Conservation (phyloP, 2,329 filamentous ascomycete genomes). For the Davidsoniella eucalypti region DNA sequence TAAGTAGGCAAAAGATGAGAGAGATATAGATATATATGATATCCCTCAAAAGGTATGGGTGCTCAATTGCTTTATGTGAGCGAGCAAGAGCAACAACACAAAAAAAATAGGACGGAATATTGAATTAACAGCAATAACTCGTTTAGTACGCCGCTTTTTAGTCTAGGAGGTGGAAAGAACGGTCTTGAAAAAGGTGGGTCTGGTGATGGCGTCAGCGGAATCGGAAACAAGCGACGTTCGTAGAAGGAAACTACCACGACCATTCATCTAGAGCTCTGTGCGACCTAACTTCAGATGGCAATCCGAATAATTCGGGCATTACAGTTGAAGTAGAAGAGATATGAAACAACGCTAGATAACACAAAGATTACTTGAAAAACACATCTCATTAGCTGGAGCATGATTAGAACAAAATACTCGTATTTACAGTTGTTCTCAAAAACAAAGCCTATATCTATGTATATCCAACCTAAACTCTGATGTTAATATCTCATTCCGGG, state of each 20-base stretch:
- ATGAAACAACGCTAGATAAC: too few species aligned
- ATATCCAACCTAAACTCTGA: too few species aligned
- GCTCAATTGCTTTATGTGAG: background rate
- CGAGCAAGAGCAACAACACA: background rate
- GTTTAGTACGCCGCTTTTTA: background rate
- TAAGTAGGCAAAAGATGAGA: too few species aligned
- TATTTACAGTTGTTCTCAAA: too few species aligned
- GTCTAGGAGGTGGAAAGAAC: background rate
- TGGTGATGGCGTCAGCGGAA: slow-evolving; percentile 11
- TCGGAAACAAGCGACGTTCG: background rate
- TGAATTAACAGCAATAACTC: background rate
- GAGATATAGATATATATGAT: background rate
- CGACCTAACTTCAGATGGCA: too few species aligned
- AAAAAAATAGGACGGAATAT: background rate
- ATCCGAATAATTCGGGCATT: too few species aligned
- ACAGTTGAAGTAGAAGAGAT: too few species aligned
- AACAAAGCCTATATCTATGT: too few species aligned
- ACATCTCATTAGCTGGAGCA: too few species aligned
- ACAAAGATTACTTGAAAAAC: too few species aligned
- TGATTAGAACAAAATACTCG: too few species aligned
- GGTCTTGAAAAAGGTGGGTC: slow-evolving; percentile 8
- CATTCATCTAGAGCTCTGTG: background rate
- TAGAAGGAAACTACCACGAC: background rate
- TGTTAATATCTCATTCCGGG: background rate
- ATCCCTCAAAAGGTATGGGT: background rate